Percentiles rank a stretch among this genome's conserved stretches.
Evolutionary conservation across 192 early-diverging fungal species (phyloP).

Genomic region (Entomortierella lignicola): DNA sequence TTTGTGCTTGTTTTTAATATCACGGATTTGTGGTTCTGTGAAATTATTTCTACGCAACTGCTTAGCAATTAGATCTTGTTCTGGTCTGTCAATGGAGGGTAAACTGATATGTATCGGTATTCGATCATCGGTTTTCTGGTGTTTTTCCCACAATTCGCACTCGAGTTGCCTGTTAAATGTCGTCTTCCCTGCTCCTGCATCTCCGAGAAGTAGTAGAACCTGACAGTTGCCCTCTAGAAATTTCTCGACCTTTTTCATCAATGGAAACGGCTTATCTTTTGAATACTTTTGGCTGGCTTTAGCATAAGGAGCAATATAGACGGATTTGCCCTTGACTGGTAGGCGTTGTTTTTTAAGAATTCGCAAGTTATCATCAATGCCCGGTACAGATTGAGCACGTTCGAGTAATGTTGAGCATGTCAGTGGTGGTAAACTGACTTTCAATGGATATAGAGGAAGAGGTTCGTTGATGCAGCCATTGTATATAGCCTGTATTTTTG

Average conservation of each 20-base stretch:
- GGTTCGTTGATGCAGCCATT: too few species aligned
- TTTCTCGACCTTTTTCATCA: slow-evolving; percentile 15
- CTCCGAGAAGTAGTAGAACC: slow-evolving; percentile 26
- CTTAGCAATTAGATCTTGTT: slow-evolving; percentile 23
- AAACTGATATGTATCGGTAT: slow-evolving; percentile 21
- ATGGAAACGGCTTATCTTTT: slow-evolving; percentile 1
- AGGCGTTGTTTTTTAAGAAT: slow-evolving; percentile 10
- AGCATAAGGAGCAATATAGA: slow-evolving; percentile 20
- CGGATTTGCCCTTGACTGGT: slow-evolving; percentile 3
- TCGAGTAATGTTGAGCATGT: too few species aligned
- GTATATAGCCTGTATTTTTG: too few species aligned
- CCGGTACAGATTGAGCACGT: slow-evolving; percentile 18
- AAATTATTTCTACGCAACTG: slow-evolving; percentile 17
- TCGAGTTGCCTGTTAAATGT: slow-evolving; percentile 21
- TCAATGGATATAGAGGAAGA: too few species aligned
- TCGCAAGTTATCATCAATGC: slow-evolving; percentile 22
- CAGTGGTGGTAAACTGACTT: too few species aligned
- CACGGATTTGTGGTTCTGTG: slow-evolving; percentile 20
- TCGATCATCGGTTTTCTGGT: slow-evolving; percentile 12
- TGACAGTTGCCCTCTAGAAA: slow-evolving; percentile 5
- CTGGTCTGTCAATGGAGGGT: slow-evolving; percentile 22
- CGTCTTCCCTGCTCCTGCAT: slow-evolving; percentile 22
- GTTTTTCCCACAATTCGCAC: slow-evolving; percentile 10
- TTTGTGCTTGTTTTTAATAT: slow-evolving; percentile 16
- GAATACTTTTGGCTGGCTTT: slow-evolving; percentile 3